Base-by-base conservation (phyloP, 441 rosid genomes). In the Erysimum pusillum region DNA sequence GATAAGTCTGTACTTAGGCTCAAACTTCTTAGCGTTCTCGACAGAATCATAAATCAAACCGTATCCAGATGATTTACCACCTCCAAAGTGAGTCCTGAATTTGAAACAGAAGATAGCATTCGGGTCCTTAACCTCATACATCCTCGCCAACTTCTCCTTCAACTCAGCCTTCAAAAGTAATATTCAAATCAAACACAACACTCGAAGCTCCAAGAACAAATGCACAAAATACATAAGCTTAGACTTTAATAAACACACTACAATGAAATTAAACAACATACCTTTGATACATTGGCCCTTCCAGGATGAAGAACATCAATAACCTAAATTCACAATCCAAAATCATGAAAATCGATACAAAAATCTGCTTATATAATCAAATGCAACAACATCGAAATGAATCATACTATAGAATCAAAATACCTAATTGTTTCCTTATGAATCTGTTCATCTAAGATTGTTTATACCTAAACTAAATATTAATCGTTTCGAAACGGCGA, bases 231-330 rank as follows among this genome's bases (percentile, higher is more conserved):
- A 11, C 10, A 9, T 9, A 18, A 49, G 42, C 2, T 31, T 65
- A 7, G 2, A 6, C 5, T 31, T 22, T 8, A 20, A 20, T 28
- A 32, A 12, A 44, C 25, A 58, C 51, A 39, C 12, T n/a, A n/a
- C n/a, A n/a, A n/a, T 6, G 9, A 2, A 63, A 34, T 10, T 65
- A 59, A 70, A 46, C 48, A 49, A 5, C 9, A 72, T 83, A 91
- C 98, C 97, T 94, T 94, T 54, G 97, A 85, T 22, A 91, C 98
- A 86, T 92, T 92, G 52, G 98, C 77, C 41, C 95, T 84, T 8
- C 98, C 98, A 4, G 99, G 99, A 74, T 94, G 97, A 76, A 92
- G 94, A 75, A 94, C 98, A 86, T 94, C 97, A 79, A 94, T 90
- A 7, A 94, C 84, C 99, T 94, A 22, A 22, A 22, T 22, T 22